Evolutionary conservation across 2,329 filamentous ascomycete species (phyloP), one percentile per base, ranked within the genome.

Genomic region (Metarhizium humberi): DNA sequence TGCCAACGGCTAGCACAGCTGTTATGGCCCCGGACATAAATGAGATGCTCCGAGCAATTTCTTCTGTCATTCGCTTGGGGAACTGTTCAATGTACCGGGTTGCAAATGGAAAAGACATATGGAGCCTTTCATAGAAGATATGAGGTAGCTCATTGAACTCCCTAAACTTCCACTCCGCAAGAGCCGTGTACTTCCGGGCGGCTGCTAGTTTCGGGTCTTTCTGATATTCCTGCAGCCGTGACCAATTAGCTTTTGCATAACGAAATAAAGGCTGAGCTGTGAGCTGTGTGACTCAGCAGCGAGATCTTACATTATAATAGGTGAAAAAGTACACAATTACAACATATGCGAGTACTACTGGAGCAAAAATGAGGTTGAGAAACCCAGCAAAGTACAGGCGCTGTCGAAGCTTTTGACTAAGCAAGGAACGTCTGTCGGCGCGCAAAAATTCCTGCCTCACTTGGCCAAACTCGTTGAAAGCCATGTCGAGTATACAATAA

Each of bases 71-170:
- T 66, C 92, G 86, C 69, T 97, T 97, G 0, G 94, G 94, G 58
- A 99, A 99, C 61, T 97, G 92, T 60, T 96, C 90, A 30, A 99
- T 80, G 64, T 99, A 99, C 50, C 90, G 84, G 38, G 87, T 90
- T 2, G 94, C 92, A 67, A 90, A 96, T 0, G 92, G 92, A 65
- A 94, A 91, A 0, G 94, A 96, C 87, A 97, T 95, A 60, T 95
- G 92, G 46, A 92, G 77, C 20, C 94, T 85, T 60, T 92, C 88
- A 57, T 91, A 82, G 64, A 97, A 99, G 2, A 97, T 78, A 69
- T 99, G 94, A 55, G 87, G 87, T 1, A 99, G 78, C 69, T 99
- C 94, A 65, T 99, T 99, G 78, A 97, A 99, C 68, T 97, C 92
- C 50, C 94, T 86, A 60, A 99, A 96, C 65, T 96, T 97, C 94